Evolutionary conservation across 1,284 basidiomycete genomes (phyloP).

Genomic region (Exobasidium cylindrosporum): DNA sequence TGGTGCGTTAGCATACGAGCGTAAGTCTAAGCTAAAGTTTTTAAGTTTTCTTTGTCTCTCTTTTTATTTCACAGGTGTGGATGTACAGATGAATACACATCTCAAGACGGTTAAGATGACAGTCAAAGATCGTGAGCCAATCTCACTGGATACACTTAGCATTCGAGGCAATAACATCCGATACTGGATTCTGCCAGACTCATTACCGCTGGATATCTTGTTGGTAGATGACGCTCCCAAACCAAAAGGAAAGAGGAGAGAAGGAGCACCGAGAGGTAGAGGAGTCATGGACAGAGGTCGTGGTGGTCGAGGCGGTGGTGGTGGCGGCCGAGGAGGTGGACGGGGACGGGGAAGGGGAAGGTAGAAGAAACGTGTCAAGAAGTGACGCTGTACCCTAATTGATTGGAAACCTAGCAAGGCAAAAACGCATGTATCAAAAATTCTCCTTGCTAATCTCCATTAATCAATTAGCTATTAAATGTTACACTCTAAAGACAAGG

Average conservation of each 20-base stretch:
- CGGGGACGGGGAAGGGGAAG: conserved; percentile 22
- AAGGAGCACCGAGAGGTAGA: conserved; percentile 23
- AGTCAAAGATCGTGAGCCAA: conserved; percentile 76
- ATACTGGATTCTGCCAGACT: conserved; percentile 93
- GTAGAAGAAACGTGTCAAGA: neutral
- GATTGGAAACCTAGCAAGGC: neutral
- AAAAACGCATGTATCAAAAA: no score
- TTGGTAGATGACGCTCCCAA: conserved; percentile 97
- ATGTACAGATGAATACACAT: conserved; percentile 79
- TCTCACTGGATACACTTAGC: conserved; percentile 59
- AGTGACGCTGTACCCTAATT: neutral
- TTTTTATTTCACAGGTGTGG: conserved; percentile 32
- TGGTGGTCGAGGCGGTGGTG: conserved; percentile 24
- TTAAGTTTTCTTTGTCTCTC: conserved; percentile 10
- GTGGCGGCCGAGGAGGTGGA: conserved; percentile 42
- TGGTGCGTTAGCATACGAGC: conserved; percentile 61
- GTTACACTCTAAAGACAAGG: conserved; percentile 47
- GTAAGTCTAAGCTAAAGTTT: neutral
- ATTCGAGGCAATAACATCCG: conserved; percentile 61
- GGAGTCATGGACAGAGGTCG: conserved; percentile 26
- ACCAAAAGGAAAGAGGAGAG: conserved; percentile 65
- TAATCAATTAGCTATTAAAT: no score
- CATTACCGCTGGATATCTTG: conserved; percentile 89
- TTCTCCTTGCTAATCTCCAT: no score
- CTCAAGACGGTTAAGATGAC: conserved; percentile 97